Evolutionary conservation across 73 alveolate species (phyloP), one percentile per base, ranked within the genome.

Genomic region (Tetrahymena elliotti): DNA sequence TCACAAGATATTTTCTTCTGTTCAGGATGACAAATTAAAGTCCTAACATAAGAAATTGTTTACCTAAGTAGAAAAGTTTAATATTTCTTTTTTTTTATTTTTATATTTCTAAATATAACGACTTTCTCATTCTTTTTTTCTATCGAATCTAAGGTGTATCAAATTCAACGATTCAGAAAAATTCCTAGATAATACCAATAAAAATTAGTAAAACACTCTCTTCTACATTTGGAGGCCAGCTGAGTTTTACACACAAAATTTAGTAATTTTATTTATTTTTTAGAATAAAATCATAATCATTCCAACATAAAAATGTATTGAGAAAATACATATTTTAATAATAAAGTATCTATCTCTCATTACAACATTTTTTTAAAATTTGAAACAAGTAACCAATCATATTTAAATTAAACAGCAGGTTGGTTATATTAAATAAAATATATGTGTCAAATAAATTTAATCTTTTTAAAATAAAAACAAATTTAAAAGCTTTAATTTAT

Each of bases 191-290:
- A 68, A 10, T 31, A 68, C 38, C 16, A 68, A 22, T 68, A 68
- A 68, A 31, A 68, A 16, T 36, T 68, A 68, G 22, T n/a, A 68
- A 68, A 68, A 68, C n/a, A 68, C 88, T 31, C 88, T 68, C 88
- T 68, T 68, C 88, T 68, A 68, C 88, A 68, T 68, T 24, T 68
- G 88, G 88, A 68, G 88, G 88, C 88, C 88, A 36, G 88, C 88
- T 68, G 88, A 68, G 36, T 68, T 27, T 68, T 68, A 68, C 20
- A 68, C 88, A 11, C 6, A n/a, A 27, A 9, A 68, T 24, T 18
- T 68, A 24, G 88, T 68, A 68, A 47, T 47, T 47, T n/a, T n/a
- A n/a, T n/a, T n/a, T n/a, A n/a, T n/a, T n/a, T n/a, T n/a, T n/a
- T n/a, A n/a, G n/a, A n/a, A n/a, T n/a, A n/a, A n/a, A n/a, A n/a